Evolutionary conservation across 1,284 basidiomycete species (phyloP).

Genomic region (Cryptococcus jaspeensis): DNA sequence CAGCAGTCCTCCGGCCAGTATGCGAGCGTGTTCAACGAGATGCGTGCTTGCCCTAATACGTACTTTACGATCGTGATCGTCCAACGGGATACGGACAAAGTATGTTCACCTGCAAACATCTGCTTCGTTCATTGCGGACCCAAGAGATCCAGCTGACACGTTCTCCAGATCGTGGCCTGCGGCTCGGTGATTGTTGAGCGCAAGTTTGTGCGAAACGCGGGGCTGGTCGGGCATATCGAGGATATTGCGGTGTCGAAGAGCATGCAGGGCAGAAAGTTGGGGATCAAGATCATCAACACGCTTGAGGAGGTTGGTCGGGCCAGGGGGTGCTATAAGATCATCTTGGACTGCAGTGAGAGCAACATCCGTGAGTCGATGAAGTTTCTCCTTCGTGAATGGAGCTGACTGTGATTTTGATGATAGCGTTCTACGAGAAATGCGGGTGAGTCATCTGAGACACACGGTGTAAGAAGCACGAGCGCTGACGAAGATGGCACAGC

Average conservation of each 20-base stretch:
- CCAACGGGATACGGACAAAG: constrained; percentile 65
- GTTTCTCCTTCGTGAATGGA: constrained; percentile 9
- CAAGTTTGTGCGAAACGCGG: constrained; percentile 83
- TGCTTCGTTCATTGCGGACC: neutral
- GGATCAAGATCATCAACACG: constrained; percentile 79
- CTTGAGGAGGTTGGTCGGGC: constrained; percentile 75
- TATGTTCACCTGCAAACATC: constrained; percentile 5
- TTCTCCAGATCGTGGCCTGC: constrained; percentile 67
- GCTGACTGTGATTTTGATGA: constrained; percentile 9
- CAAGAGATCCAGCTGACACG: constrained; percentile 33
- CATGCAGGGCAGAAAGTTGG: constrained; percentile 83
- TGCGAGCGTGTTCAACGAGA: constrained; percentile 62
- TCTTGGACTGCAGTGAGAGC: constrained; percentile 81
- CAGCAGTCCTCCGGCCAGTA: constrained; percentile 69
- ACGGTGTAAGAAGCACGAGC: neutral
- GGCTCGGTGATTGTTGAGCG: constrained; percentile 86
- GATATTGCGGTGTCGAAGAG: constrained; percentile 89
- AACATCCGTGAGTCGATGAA: constrained; percentile 74
- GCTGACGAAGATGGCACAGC: constrained; percentile 14
- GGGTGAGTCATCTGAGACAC: constrained; percentile 53
- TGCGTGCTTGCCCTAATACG: constrained; percentile 55
- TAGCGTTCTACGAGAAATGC: constrained; percentile 97
- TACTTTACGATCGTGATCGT: constrained; percentile 88
- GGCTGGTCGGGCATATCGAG: constrained; percentile 90
- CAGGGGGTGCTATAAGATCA: constrained; percentile 88